phyloP scores from a whole-genome alignment of 257 asterid genomes.

The Jasminum sambac region DNA sequence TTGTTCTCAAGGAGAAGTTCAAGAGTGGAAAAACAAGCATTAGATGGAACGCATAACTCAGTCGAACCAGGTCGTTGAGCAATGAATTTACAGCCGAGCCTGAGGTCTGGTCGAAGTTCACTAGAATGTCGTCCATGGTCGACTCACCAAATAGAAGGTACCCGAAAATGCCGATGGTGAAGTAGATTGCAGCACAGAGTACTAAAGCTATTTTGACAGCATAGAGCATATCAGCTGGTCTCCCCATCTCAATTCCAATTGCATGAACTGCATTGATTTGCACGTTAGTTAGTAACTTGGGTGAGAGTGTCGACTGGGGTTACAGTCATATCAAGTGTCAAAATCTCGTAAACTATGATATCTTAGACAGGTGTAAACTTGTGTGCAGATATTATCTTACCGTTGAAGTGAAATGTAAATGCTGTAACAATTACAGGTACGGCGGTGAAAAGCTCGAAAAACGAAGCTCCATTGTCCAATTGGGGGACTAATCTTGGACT shows the following conservation, averaged over 20 bases:
- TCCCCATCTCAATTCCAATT: constrained; percentile 82
- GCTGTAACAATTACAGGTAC: constrained; percentile 92
- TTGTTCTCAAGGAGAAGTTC: constrained; percentile 79
- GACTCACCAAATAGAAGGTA: constrained; percentile 91
- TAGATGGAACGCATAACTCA: constrained; percentile 83
- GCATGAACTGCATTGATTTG: constrained; percentile 67
- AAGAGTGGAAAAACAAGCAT: constrained; percentile 82
- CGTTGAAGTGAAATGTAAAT: constrained; percentile 92
- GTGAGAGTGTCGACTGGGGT: background rate
- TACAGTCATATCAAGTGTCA: no score
- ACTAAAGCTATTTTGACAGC: constrained; percentile 73
- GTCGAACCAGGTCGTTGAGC: constrained; percentile 62
- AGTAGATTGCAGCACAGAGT: constrained; percentile 71
- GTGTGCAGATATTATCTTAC: constrained; percentile 32
- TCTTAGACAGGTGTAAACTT: no score
- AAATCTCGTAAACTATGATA: no score
- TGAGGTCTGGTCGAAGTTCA: constrained; percentile 63
- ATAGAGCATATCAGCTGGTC: constrained; percentile 59
- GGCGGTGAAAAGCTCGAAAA: constrained; percentile 89
- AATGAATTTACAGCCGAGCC: constrained; percentile 49
- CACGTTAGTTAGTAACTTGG: background rate
- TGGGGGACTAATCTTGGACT: constrained; percentile 63
- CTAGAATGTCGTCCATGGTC: constrained; percentile 84
- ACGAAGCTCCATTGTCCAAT: constrained; percentile 56
- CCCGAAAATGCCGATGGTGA: constrained; percentile 77